phyloP scores from a whole-genome alignment of 805 yeast species.

The Wickerhamiella hasegawae region DNA sequence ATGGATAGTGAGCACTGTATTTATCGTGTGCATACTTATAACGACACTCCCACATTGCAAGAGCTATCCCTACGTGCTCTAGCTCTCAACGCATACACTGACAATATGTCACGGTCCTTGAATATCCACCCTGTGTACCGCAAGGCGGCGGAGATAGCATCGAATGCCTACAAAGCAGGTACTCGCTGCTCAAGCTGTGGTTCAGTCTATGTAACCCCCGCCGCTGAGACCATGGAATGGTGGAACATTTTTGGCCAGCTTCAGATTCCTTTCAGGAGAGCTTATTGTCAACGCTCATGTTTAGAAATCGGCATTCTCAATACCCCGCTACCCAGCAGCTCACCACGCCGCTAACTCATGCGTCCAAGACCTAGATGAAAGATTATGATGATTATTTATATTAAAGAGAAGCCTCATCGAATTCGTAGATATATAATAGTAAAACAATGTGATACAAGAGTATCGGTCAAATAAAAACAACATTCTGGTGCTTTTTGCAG shows the following conservation, averaged over 20 bases:
- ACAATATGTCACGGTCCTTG: background rate
- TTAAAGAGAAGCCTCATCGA: no score
- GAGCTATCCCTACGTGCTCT: constrained; percentile 9
- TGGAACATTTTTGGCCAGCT: constrained; percentile 1
- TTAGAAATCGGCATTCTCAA: background rate
- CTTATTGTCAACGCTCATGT: constrained; percentile 5
- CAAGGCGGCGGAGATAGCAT: background rate
- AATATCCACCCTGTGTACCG: background rate
- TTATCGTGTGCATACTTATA: background rate
- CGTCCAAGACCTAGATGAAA: background rate
- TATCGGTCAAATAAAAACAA: constrained; percentile 4
- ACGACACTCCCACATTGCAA: constrained; percentile 4
- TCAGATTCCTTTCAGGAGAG: constrained; percentile 2
- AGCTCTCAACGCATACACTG: constrained; percentile 1
- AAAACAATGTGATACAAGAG: no score
- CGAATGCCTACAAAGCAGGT: background rate
- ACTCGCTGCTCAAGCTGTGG: background rate
- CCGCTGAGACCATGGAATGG: constrained; percentile 1
- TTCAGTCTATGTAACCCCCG: background rate
- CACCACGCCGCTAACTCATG: background rate
- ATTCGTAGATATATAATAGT: no score
- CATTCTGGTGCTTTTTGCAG: constrained; percentile 3
- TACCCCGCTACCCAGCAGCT: background rate
- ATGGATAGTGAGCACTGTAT: background rate
- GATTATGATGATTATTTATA: background rate